Conservation (phyloP, 1,284 basidiomycete genomes). For the Malassezia equina region DNA sequence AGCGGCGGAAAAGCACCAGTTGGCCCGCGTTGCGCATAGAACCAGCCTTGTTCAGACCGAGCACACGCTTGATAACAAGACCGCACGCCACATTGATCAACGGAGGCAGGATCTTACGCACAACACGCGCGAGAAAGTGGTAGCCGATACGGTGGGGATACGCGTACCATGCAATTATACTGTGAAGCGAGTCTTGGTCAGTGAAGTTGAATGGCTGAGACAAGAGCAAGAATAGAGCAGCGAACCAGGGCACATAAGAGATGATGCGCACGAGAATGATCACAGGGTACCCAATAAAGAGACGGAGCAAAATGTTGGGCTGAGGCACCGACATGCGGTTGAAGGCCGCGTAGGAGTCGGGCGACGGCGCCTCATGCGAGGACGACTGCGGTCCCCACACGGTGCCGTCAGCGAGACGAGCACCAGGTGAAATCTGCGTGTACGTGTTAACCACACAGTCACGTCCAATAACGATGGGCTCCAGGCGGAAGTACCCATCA, state of each 20-base stretch:
- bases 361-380: constrained; percentile 44
- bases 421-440: constrained; percentile 47
- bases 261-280: constrained; percentile 32
- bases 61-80: constrained; percentile 39
- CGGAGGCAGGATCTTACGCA: constrained; percentile 45
- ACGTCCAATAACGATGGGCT: constrained; percentile 46
- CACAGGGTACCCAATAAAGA: constrained; percentile 41
- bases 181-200: constrained; percentile 44
- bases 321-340: constrained; percentile 38
- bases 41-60: constrained; percentile 45
- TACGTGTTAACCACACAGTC: constrained; percentile 48
- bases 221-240: constrained; percentile 45
- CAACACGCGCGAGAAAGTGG: constrained; percentile 46
- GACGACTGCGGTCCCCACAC: constrained; percentile 47
- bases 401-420: constrained; percentile 44
- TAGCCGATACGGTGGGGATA: constrained; percentile 45
- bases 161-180: constrained; percentile 47
- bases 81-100: constrained; percentile 43
- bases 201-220: constrained; percentile 44
- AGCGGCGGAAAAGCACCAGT: constrained; percentile 44
- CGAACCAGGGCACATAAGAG: constrained; percentile 47
- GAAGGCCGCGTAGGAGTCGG: constrained; percentile 46
- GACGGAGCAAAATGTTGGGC: constrained; percentile 36
- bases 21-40: constrained; percentile 48
- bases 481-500: constrained; percentile 46